Base-by-base conservation (phyloP, 192 early-diverging fungal genomes). In the Coemansia sp. region DNA sequence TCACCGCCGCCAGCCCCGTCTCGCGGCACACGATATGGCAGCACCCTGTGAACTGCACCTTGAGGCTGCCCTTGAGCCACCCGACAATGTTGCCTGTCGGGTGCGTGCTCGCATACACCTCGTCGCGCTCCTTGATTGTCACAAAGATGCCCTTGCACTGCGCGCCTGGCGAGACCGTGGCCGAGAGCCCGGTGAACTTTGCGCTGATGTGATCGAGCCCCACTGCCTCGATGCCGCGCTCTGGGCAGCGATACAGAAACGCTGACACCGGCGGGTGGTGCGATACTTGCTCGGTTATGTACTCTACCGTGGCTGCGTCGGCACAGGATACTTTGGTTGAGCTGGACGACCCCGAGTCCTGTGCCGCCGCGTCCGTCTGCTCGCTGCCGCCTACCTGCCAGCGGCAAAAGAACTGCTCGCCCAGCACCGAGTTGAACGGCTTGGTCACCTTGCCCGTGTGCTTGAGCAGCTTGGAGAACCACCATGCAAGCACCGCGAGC, bases 141-240 rank as follows among this genome's bases (percentile, higher is more conserved):
- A 89, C 65, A 54, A 79, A 89, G 24, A 87, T 77, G 14, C 87
- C 85, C 23, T 78, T 71, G 72, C 81, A 80, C 37, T 80, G 72
- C 15, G 78, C 73, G 11, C 87, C 87, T 2, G 87, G 67, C 7
- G 80, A 76, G 43, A 89, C 73, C 39, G 85, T 86, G 43, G 86
- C 65, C n/a, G 80, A 80, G 6, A 85, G 83, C 30, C 88, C 86
- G 5, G 88, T 85, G 53, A 90, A 90, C 57, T 78, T 77, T 34
- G 83, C 88, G 15, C 66, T 50, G 22, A 90, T 82, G 50, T 90
- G 88, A 70, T 87, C 85, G 30, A 87, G 66, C 7, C 88, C 88
- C 0, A 64, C 62, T 1, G 80, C 83, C 23, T 79, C 67, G 24
- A 86, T 80, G 10, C 81, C 82, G n/a, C 72, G 77, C 47, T 83